A percentile compares a stretch with the other conserved stretches of the same genome.
Evolutionary conservation across 1,139 yeast species (phyloP).

Genomic region (Debaryomyces psychrophilus): DNA sequence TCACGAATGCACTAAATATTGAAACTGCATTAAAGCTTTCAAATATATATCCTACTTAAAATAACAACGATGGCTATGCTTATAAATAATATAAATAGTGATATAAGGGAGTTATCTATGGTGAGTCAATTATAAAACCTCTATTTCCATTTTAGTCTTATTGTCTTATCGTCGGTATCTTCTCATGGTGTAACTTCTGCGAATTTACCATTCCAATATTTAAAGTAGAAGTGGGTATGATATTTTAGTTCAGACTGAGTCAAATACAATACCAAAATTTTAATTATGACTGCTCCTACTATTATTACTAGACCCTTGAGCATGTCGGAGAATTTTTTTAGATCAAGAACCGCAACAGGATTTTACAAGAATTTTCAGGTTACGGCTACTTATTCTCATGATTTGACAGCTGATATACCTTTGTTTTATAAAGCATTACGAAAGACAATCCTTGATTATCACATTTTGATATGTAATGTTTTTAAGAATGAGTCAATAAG

Average conservation of each 20-base stretch:
- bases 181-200: too few relatives aligned
- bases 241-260: neutral
- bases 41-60: neutral
- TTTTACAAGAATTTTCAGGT: constrained; percentile 40
- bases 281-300: neutral
- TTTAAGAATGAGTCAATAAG: constrained; percentile 19
- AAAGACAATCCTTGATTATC: constrained; percentile 38
- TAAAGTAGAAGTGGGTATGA: neutral
- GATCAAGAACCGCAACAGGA: constrained; percentile 35
- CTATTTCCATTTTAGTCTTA: neutral
- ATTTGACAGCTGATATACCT: constrained; percentile 18
- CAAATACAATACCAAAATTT: neutral
- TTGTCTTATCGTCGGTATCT: too few relatives aligned
- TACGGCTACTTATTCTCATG: constrained; percentile 35
- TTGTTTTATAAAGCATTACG: constrained; percentile 34
- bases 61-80: neutral
- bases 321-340: constrained; percentile 38
- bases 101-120: too few relatives aligned
- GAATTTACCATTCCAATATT: neutral
- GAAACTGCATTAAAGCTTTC: neutral
- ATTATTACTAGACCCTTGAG: constrained; percentile 30
- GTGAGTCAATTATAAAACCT: too few relatives aligned
- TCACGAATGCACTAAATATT: neutral
- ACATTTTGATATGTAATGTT: constrained; percentile 38
- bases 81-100: too few relatives aligned